phyloP scores from a whole-genome alignment of 306 rosid genomes.

The Ammopiptanthus mongolicus region DNA sequence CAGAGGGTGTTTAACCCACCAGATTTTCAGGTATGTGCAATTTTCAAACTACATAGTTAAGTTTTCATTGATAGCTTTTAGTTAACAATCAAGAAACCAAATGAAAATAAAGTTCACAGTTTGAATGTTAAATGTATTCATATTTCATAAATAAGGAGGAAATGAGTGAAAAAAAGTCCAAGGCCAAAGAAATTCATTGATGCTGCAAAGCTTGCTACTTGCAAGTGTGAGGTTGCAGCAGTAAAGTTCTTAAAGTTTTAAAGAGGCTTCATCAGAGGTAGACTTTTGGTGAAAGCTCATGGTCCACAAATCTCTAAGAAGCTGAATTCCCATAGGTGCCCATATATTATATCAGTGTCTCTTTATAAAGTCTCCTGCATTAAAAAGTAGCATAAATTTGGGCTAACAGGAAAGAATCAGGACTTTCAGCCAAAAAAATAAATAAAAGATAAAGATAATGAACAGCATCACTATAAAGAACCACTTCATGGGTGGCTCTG shows the following conservation, averaged over 20 bases:
- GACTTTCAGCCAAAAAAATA: background rate
- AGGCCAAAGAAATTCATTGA: background rate
- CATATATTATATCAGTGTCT: conserved; percentile 17
- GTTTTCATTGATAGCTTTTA: background rate
- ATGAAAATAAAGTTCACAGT: background rate
- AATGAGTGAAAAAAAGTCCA: background rate
- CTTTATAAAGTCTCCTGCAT: conserved; percentile 31
- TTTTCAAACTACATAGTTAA: background rate
- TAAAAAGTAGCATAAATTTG: conserved; percentile 15
- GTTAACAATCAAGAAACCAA: background rate
- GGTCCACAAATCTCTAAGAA: conserved; percentile 24
- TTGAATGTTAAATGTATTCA: background rate
- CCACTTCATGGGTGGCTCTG: conserved; percentile 12
- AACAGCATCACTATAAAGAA: conserved; percentile 10
- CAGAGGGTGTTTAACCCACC: conserved; percentile 55
- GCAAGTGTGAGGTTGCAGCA: background rate
- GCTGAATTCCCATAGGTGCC: conserved; percentile 12
- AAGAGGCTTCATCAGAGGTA: background rate
- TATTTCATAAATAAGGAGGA: background rate
- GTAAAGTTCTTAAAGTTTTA: background rate
- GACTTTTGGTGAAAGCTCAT: conserved; percentile 11
- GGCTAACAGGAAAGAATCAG: conserved; percentile 23
- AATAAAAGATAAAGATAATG: background rate
- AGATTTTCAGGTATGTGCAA: conserved; percentile 75
- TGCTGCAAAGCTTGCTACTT: background rate